Evolutionary conservation across 495 filamentous ascomycete species (phyloP).

Genomic region (Aspergillus olivimuriae): DNA sequence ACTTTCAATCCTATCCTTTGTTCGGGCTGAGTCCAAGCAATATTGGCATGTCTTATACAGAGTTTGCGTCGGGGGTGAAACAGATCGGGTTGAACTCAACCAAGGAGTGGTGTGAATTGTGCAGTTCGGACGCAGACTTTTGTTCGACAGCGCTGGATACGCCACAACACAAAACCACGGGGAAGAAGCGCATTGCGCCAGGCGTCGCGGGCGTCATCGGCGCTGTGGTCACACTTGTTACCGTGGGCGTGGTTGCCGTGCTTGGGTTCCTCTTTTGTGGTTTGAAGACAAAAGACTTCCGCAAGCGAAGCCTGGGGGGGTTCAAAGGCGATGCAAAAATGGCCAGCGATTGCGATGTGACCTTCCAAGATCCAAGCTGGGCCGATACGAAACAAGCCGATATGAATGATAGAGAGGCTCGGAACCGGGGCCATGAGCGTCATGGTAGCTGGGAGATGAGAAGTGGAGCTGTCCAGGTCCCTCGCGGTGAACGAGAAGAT

Average conservation of each 20-base stretch:
- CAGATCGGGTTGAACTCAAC: conserved; percentile 54
- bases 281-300: conserved; percentile 22
- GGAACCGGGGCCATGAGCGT: conserved; percentile 36
- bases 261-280: conserved; percentile 38
- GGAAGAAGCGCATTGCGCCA: conserved; percentile 17
- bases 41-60: conserved; percentile 50
- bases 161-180: neutral
- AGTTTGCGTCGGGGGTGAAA: conserved; percentile 55
- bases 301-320: conserved; percentile 28
- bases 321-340: conserved; percentile 46
- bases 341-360: conserved; percentile 44
- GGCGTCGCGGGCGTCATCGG: conserved; percentile 53
- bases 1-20: conserved; percentile 54
- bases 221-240: conserved; percentile 35
- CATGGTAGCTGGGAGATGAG: conserved; percentile 49
- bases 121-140: conserved; percentile 53
- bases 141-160: conserved; percentile 43
- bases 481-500: neutral
- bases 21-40: conserved; percentile 52
- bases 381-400: conserved; percentile 12
- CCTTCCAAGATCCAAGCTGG: conserved; percentile 26
- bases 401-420: conserved; percentile 8
- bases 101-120: conserved; percentile 62
- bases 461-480: conserved; percentile 5
- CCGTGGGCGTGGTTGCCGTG: conserved; percentile 20